phyloP scores from a whole-genome alignment of 179 eudicot species.

The Beta corolliflora region DNA sequence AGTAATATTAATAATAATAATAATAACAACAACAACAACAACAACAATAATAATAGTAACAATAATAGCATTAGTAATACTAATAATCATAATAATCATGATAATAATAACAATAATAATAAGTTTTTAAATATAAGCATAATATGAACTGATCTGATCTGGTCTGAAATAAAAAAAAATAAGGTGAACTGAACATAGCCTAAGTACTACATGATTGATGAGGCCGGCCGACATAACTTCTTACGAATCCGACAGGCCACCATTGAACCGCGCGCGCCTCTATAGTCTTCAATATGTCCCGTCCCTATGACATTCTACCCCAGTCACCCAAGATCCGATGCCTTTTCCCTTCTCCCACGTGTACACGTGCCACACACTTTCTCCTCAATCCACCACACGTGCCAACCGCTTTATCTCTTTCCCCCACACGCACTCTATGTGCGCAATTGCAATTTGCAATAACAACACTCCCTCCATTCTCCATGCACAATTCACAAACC shows the following conservation, averaged over 20 bases:
- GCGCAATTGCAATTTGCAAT: not conserved
- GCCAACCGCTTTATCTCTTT: constrained; percentile 12
- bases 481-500: constrained; percentile 17
- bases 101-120: no score
- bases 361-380: constrained; percentile 29
- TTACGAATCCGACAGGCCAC: not conserved
- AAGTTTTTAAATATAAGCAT: no score
- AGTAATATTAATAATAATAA: no score
- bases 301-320: not conserved
- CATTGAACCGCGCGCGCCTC: not conserved
- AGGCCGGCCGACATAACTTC: not conserved
- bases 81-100: no score
- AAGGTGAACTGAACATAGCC: no score
- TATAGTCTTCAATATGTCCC: not conserved
- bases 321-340: not conserved
- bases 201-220: no score
- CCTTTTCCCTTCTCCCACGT: not conserved
- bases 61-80: no score
- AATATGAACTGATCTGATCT: no score
- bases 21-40: no score
- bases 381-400: constrained; percentile 21
- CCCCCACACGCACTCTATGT: not conserved
- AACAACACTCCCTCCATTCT: not conserved
- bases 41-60: no score
- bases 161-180: no score